Base-by-base conservation (phyloP, 208 protist genomes). In the Vickermania spadyakhi region DNA sequence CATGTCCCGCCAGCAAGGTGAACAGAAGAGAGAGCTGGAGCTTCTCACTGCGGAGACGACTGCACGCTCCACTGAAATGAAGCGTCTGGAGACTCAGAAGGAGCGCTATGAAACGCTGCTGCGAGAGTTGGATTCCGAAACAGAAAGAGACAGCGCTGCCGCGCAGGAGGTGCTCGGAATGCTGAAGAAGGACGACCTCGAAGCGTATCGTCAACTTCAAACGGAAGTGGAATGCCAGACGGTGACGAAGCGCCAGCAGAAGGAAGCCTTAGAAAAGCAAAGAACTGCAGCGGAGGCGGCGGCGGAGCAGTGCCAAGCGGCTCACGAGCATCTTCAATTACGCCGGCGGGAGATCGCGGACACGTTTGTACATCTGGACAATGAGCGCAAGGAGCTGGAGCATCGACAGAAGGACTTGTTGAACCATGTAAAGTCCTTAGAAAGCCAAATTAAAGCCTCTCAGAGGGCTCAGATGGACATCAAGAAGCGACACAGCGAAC, bases 161-260 rank as follows among this genome's bases (percentile, higher is more conserved):
- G 70, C 66, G 30, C 62, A 65, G 2, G 65, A 70, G 5, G 61
- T 61, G 4, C 30, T 26, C 22, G 45, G 31, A 42, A 60, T 79
- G 26, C 66, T 96, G 28, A 81, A n/a, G 11, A 36, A 52, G 14
- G 70, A 79, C 31, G 68, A 94, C 50, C 63, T 89, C 18, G 70
- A 27, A 23, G 84, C 95, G 68, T 96, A 94, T 66, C 70, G 76
- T 18, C 66, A 62, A 28, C 80, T 96, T 56, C 76, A 83, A 27
- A 86, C 86, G 41, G 86, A 89, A 62, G 89, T 81, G 22, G 84
- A 93, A 51, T 92, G 86, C 58, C 71, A 82, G 59, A 93, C 88
- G 0, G 84, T 94, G 18, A 77, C 70, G 31, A 65, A 90, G 58
- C 72, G 78, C 0, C 84, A 96, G 62, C 83, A 91, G 70, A 22